Conservation (phyloP, 768 basidiomycete species). For the Phlebiopsis flavidoalba region DNA sequence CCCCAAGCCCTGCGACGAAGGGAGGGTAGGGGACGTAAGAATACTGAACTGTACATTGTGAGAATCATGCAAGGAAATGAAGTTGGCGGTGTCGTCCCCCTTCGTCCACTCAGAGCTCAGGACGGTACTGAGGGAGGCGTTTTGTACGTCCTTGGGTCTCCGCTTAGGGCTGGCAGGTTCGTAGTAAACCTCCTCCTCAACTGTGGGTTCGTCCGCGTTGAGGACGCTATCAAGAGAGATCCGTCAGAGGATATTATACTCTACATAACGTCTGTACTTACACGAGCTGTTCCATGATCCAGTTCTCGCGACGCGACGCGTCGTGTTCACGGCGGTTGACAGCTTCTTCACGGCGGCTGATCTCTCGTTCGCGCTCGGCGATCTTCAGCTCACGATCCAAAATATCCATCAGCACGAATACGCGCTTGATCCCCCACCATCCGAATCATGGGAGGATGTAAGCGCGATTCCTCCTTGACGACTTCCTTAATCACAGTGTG, state of each 20-base stretch:
- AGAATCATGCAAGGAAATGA: conserved; percentile 29
- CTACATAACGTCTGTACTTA: conserved; percentile 32
- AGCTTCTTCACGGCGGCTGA: conserved; percentile 78
- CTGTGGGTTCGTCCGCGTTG: conserved; percentile 64
- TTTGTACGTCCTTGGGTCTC: conserved; percentile 91
- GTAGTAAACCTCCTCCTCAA: conserved; percentile 81
- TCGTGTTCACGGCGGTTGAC: conserved; percentile 86
- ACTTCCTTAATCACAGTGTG: conserved; percentile 88
- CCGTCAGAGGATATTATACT: not conserved
- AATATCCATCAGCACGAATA: conserved; percentile 71
- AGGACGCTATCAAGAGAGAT: conserved; percentile 42
- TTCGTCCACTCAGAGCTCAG: conserved; percentile 96
- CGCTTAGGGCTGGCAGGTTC: conserved; percentile 60
- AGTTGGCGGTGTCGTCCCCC: conserved; percentile 50
- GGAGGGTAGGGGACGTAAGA: conserved; percentile 52
- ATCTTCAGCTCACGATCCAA: conserved; percentile 84
- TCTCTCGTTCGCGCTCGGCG: conserved; percentile 80
- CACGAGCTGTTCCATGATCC: conserved; percentile 95
- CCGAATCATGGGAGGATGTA: conserved; percentile 49
- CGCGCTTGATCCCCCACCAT: conserved; percentile 68
- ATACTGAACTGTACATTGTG: conserved; percentile 44
- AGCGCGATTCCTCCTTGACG: conserved; percentile 74
- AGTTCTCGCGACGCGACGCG: conserved; percentile 78
- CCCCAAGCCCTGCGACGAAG: conserved; percentile 92
- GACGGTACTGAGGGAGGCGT: conserved; percentile 79